Evolutionary conservation across 306 rosid genomes (phyloP), one percentile per base, ranked within the genome.

Genomic region (Hylodesmum podocarpum): DNA sequence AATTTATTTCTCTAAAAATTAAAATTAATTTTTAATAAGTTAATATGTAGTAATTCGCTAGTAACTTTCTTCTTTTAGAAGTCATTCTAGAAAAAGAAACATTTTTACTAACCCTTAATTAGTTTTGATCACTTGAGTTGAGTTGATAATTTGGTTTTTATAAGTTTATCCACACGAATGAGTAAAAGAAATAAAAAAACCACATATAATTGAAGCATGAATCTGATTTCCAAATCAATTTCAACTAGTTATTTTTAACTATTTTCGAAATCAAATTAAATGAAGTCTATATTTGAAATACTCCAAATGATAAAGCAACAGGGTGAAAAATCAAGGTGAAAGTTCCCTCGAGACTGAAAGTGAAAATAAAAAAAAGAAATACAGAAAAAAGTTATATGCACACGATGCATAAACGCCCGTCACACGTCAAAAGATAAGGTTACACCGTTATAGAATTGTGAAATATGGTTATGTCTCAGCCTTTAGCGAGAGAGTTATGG

Each of bases 361-460:
- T 46, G n/a, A 29, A 62, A 34, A 36, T 5, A 65, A 66, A 19
- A 29, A 10, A 55, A 3, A n/a, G n/a, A n/a, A n/a, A n/a, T n/a
- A n/a, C n/a, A n/a, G n/a, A n/a, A n/a, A n/a, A n/a, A n/a, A n/a
- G n/a, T n/a, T n/a, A 37, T 73, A 29, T 61, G 71, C 49, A 44
- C 14, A 50, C 33, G 55, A 39, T 40, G 77, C 77, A 57, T 31
- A 31, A 59, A 51, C 15, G 4, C 36, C 53, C 33, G 64, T 50
- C 84, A 81, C 78, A 49, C 44, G 1, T 18, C 8, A 75, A n/a
- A n/a, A 75, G 81, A 81, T 76, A 81, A 76, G 85, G 75, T 34
- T 41, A 33, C 8, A 22, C 14, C 67, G 16, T n/a, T 19, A 69
- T 14, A 55, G 8, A 46, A 66, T 43, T 3, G 19, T 65, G 43